Conservation (phyloP, 805 yeast species). For the Pichia cabralensis region DNA sequence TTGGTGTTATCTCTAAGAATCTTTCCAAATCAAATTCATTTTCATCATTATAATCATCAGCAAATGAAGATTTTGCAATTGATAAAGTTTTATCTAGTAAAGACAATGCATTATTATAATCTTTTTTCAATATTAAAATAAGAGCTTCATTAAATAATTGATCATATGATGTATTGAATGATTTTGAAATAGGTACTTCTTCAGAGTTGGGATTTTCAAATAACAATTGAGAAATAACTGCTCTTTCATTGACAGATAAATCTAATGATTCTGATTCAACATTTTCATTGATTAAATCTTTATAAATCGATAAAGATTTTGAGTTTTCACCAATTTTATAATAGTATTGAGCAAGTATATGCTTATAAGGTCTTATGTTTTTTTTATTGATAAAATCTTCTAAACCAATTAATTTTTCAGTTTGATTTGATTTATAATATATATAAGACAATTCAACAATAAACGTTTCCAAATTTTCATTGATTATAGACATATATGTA, state of each 20-base stretch:
- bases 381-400: too few relatives aligned
- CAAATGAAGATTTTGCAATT: slow-evolving; percentile 29
- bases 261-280: slow-evolving; percentile 40
- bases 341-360: slow-evolving; percentile 42
- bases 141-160: slow-evolving; percentile 50
- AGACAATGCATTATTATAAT: slow-evolving; percentile 31
- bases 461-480: slow-evolving; percentile 4
- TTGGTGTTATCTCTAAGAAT: slow-evolving; percentile 47
- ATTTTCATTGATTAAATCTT: slow-evolving; percentile 23
- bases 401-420: slow-evolving; percentile 8
- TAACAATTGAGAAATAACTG: slow-evolving; percentile 43
- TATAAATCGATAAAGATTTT: slow-evolving; percentile 39
- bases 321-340: slow-evolving; percentile 38
- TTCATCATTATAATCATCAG: slow-evolving; percentile 33
- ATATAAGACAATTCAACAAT: slow-evolving; percentile 48
- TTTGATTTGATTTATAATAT: slow-evolving; percentile 40
- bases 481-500: too few relatives aligned
- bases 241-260: slow-evolving; percentile 54
- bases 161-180: slow-evolving; percentile 36
- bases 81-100: slow-evolving; percentile 37
- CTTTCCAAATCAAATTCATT: slow-evolving; percentile 42
- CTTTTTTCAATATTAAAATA: slow-evolving; percentile 33
- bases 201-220: neutral
- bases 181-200: slow-evolving; percentile 8
- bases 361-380: too few relatives aligned